These are phyloP conservation scores for Lachancea meyersii DNA, from an alignment of 805 yeast genomes.

Conservation along the genomic window DNA sequence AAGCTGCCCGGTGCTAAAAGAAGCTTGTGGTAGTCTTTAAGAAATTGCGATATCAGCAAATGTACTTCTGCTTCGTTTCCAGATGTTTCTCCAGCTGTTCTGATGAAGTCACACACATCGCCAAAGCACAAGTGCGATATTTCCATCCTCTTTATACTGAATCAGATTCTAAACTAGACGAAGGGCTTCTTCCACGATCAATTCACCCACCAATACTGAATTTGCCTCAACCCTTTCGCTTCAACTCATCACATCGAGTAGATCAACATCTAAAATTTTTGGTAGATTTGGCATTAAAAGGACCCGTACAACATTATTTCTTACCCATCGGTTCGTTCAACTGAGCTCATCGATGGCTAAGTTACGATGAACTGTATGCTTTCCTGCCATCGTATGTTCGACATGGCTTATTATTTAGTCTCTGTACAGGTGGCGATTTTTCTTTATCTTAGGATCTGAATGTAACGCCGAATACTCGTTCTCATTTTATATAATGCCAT, in stretches of 20 bases:
- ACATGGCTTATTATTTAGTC: neutral
- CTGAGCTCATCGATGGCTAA: no score
- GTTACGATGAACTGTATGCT: neutral
- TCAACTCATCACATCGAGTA: no score
- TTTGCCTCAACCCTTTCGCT: no score
- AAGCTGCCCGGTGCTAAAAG: constrained; percentile 13
- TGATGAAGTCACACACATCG: constrained; percentile 18
- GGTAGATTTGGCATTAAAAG: neutral
- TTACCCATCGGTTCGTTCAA: neutral
- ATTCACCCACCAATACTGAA: no score
- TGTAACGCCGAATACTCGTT: neutral
- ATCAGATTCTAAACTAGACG: neutral
- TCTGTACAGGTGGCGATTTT: neutral
- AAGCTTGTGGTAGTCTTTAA: constrained; percentile 12
- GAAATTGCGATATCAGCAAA: constrained; percentile 14
- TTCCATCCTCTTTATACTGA: constrained; percentile 1
- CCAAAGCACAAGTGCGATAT: constrained; percentile 13
- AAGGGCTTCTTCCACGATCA: neutral
- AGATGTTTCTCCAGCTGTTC: constrained; percentile 10
- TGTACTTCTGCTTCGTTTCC: constrained; percentile 12
- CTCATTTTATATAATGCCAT: constrained; percentile 27
- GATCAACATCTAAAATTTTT: constrained; percentile 1
- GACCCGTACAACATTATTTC: neutral
- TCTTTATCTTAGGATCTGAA: no score
- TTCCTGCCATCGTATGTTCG: no score